A percentile compares a stretch with the other conserved stretches of the same genome.
phyloP scores from a whole-genome alignment of 2,329 filamentous ascomycete genomes.

The Lasiodiplodia theobromae region DNA sequence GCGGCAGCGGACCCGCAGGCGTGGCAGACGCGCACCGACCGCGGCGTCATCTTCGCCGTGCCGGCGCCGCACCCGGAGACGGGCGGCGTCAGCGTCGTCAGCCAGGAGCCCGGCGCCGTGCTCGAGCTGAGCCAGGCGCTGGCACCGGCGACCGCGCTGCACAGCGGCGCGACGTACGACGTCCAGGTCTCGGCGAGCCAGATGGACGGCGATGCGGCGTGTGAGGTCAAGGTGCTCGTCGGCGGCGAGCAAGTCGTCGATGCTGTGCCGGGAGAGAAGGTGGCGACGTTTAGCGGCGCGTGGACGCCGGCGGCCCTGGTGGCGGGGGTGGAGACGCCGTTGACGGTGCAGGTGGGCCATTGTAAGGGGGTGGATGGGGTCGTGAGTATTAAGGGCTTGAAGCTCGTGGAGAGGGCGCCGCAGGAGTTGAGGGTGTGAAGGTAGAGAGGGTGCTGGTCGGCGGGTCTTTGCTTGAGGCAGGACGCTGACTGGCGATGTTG shows the following conservation, averaged over 20 bases:
- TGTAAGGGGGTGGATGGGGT: not conserved
- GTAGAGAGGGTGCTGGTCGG: not conserved
- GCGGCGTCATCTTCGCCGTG: constrained; percentile 35
- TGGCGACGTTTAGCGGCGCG: constrained; percentile 18
- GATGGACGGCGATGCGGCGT: constrained; percentile 34
- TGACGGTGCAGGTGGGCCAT: not conserved
- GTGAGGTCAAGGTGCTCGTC: not conserved
- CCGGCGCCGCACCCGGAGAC: constrained; percentile 15
- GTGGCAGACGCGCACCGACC: constrained; percentile 36
- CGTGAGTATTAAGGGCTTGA: not conserved
- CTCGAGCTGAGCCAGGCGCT: constrained; percentile 38
- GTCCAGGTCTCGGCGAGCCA: constrained; percentile 36
- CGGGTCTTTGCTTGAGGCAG: constrained; percentile 4
- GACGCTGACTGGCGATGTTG: not conserved
- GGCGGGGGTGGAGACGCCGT: not conserved
- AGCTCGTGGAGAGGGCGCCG: not conserved
- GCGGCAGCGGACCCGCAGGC: constrained; percentile 33
- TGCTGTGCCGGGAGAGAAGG: not conserved
- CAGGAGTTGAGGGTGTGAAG: not conserved
- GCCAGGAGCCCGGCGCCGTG: constrained; percentile 34
- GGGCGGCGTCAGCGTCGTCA: constrained; percentile 35
- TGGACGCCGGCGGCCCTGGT: constrained; percentile 17
- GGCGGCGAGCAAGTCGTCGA: not conserved
- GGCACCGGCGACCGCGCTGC: constrained; percentile 25
- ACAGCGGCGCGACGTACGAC: not conserved